phyloP scores from a whole-genome alignment of 768 basidiomycete species.

The Boletus pseudo-olivaceus region DNA sequence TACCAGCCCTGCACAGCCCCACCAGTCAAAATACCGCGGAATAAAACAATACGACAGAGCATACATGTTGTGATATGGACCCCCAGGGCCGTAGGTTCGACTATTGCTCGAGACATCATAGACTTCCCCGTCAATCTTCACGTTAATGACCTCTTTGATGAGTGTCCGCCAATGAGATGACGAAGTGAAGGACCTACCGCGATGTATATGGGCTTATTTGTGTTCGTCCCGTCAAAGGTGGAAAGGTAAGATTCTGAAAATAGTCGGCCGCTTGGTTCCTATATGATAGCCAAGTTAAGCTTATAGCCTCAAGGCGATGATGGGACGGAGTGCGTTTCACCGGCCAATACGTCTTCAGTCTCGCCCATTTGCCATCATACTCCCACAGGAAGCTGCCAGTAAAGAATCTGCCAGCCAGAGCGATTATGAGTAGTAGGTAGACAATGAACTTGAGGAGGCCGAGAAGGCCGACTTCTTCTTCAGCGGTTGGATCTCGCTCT shows the following conservation, averaged over 20 bases:
- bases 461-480: slow-evolving; percentile 59
- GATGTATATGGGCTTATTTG: slow-evolving; percentile 71
- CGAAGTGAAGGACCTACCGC: slow-evolving; percentile 52
- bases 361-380: slow-evolving; percentile 60
- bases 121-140: slow-evolving; percentile 86
- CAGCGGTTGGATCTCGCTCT: slow-evolving; percentile 69
- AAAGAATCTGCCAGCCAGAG: slow-evolving; percentile 76
- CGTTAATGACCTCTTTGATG: slow-evolving; percentile 8
- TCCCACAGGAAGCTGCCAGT: slow-evolving; percentile 90
- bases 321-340: slow-evolving; percentile 34
- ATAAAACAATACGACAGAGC: slow-evolving; percentile 7
- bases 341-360: slow-evolving; percentile 61
- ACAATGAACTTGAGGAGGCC: slow-evolving; percentile 70
- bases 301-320: background rate
- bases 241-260: slow-evolving; percentile 73
- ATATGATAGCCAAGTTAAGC: background rate
- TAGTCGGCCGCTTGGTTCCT: slow-evolving; percentile 55
- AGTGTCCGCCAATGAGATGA: background rate
- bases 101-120: slow-evolving; percentile 84
- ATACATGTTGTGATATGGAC: slow-evolving; percentile 73
- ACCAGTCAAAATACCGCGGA: slow-evolving; percentile 24
- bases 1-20: slow-evolving; percentile 57
- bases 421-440: slow-evolving; percentile 47
- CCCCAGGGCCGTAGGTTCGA: slow-evolving; percentile 83
- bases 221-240: slow-evolving; percentile 66